Evolutionary conservation across 108 stramenopile species (phyloP).

Genomic region (Cyclostephanos invisitatus): DNA sequence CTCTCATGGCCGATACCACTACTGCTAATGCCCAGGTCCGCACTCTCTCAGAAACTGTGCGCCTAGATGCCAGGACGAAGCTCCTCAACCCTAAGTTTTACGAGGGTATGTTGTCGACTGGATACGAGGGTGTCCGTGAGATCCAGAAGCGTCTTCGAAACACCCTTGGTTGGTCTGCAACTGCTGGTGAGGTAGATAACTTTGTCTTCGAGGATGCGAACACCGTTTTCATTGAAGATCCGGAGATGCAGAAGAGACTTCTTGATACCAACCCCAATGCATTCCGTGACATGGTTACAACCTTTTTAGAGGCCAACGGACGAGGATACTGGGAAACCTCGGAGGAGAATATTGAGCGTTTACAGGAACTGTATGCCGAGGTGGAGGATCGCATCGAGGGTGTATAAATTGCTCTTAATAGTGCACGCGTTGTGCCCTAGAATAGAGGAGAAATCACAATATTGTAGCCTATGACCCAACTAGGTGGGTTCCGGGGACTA

Average conservation of each 20-base stretch:
- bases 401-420: slow-evolving; percentile 62
- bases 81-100: slow-evolving; percentile 98
- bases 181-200: slow-evolving; percentile 97
- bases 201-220: slow-evolving; percentile 98
- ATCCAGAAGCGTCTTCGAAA: slow-evolving; percentile 97
- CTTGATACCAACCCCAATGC: slow-evolving; percentile 96
- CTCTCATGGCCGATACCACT: slow-evolving; percentile 97
- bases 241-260: slow-evolving; percentile 93
- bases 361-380: slow-evolving; percentile 96
- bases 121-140: slow-evolving; percentile 96
- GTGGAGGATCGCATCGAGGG: slow-evolving; percentile 97
- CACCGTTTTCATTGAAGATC: slow-evolving; percentile 92
- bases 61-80: slow-evolving; percentile 96
- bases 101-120: slow-evolving; percentile 96
- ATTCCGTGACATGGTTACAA: slow-evolving; percentile 96
- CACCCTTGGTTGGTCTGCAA: slow-evolving; percentile 98
- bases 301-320: slow-evolving; percentile 96
- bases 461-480: slow-evolving; percentile 15
- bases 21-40: slow-evolving; percentile 97
- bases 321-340: slow-evolving; percentile 94
- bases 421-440: background rate
- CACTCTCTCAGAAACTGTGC: slow-evolving; percentile 92
- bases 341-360: slow-evolving; percentile 93
- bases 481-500: slow-evolving; percentile 37
- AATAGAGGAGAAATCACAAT: slow-evolving; percentile 18